phyloP scores from a whole-genome alignment of 2,329 filamentous ascomycete species.

The Penicillium palitans region DNA sequence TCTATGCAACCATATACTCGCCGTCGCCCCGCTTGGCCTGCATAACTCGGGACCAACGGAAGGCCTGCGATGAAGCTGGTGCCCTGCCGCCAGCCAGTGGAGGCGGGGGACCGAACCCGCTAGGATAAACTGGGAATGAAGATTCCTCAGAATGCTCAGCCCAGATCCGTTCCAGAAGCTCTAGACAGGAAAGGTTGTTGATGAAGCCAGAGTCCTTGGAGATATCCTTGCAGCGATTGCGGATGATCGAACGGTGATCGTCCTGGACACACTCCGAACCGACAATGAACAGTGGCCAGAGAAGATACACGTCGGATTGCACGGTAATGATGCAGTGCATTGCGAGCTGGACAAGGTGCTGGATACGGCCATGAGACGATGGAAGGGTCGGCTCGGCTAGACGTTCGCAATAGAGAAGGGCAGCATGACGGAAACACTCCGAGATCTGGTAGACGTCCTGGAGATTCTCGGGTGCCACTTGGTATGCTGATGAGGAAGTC shows the following conservation, averaged over 20 bases:
- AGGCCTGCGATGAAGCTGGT: constrained; percentile 27
- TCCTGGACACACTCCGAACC: constrained; percentile 86
- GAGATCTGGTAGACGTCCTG: constrained; percentile 78
- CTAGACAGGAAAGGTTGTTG: constrained; percentile 84
- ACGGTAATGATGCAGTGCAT: constrained; percentile 81
- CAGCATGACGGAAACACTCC: constrained; percentile 86
- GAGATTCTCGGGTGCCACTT: constrained; percentile 60
- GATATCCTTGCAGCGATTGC: constrained; percentile 79
- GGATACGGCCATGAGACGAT: constrained; percentile 73
- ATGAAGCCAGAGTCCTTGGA: constrained; percentile 87
- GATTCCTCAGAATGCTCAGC: constrained; percentile 40
- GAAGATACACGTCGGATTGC: constrained; percentile 79
- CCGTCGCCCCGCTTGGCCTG: constrained; percentile 38
- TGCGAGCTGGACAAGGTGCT: constrained; percentile 77
- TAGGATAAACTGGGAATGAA: constrained; percentile 25
- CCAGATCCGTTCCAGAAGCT: constrained; percentile 86
- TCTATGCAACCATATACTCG: constrained; percentile 43
- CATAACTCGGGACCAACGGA: constrained; percentile 42
- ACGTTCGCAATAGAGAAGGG: constrained; percentile 84
- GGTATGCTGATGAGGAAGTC: constrained; percentile 27
- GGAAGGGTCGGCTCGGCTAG: constrained; percentile 74
- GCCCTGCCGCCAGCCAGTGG: constrained; percentile 16
- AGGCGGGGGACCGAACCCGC: constrained; percentile 18
- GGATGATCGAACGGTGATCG: constrained; percentile 74
- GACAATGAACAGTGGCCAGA: constrained; percentile 90